phyloP scores from a whole-genome alignment of 257 asterid genomes.

The Cynanchum wilfordii region DNA sequence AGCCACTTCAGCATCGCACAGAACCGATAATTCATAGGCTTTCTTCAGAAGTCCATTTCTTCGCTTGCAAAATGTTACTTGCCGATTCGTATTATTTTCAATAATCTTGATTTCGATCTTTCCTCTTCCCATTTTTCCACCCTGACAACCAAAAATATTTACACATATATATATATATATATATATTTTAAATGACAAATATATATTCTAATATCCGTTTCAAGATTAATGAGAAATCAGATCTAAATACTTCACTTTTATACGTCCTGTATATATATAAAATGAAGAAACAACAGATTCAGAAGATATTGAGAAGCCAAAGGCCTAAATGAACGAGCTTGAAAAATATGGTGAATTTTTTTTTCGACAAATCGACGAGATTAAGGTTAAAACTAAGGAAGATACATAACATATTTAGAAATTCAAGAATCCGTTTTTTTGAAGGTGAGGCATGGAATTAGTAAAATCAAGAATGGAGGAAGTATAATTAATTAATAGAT shows the following conservation, averaged over 20 bases:
- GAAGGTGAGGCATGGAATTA: background rate
- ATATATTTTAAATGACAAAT: background rate
- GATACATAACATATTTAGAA: background rate
- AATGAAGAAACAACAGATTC: background rate
- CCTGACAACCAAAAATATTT: background rate
- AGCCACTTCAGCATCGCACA: constrained; percentile 86
- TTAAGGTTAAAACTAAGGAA: background rate
- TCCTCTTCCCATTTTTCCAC: constrained; percentile 64
- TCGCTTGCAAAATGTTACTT: constrained; percentile 87
- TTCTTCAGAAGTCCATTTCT: constrained; percentile 81
- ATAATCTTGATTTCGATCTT: constrained; percentile 87
- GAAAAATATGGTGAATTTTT: background rate
- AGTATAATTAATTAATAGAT: background rate
- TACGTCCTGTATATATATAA: too few species aligned
- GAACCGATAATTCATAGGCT: constrained; percentile 83
- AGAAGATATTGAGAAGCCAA: constrained; percentile 2
- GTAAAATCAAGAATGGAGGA: background rate
- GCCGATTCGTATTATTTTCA: constrained; percentile 80
- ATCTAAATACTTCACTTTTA: too few species aligned
- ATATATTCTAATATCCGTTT: background rate
- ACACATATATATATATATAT: too few species aligned
- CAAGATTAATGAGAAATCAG: background rate
- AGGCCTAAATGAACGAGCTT: background rate
- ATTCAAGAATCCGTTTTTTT: background rate
- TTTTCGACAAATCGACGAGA: background rate